These are phyloP conservation scores for Forsythia viridissima DNA, from an alignment of 257 asterid genomes.

Conservation along the genomic window DNA sequence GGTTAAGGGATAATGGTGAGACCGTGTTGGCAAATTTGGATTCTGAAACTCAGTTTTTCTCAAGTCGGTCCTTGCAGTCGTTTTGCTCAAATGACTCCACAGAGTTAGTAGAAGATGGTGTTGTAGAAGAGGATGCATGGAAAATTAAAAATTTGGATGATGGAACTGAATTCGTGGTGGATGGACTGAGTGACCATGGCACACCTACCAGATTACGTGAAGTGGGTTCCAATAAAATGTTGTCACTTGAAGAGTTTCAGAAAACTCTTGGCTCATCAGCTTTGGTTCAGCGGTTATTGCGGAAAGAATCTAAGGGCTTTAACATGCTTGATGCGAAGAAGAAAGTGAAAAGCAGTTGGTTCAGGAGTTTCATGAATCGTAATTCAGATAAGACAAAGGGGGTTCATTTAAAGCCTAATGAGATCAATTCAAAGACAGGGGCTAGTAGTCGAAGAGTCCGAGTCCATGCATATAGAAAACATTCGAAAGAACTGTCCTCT, in stretches of 20 bases:
- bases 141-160: slow-evolving; percentile 51
- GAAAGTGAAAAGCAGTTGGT: slow-evolving; percentile 62
- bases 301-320: slow-evolving; percentile 42
- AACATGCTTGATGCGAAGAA: slow-evolving; percentile 37
- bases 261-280: slow-evolving; percentile 60
- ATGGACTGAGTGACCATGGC: slow-evolving; percentile 49
- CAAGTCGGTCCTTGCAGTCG: slow-evolving; percentile 47
- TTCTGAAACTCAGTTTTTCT: slow-evolving; percentile 39
- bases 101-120: slow-evolving; percentile 33
- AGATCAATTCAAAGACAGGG: slow-evolving; percentile 24
- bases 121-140: slow-evolving; percentile 28
- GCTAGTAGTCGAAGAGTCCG: slow-evolving; percentile 41
- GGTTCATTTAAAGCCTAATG: slow-evolving; percentile 36
- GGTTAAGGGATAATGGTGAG: slow-evolving; percentile 45
- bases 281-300: slow-evolving; percentile 51
- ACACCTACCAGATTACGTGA: slow-evolving; percentile 44
- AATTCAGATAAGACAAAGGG: slow-evolving; percentile 39
- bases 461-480: slow-evolving; percentile 48
- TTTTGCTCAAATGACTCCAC: slow-evolving; percentile 30
- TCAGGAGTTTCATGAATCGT: slow-evolving; percentile 43
- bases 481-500: slow-evolving; percentile 67
- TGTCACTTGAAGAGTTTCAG: slow-evolving; percentile 68
- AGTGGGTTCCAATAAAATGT: slow-evolving; percentile 54
- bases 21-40: slow-evolving; percentile 52
- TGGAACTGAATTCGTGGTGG: slow-evolving; percentile 54